Conservation (phyloP, 345 rosid species). For the Arabis alpina region DNA sequence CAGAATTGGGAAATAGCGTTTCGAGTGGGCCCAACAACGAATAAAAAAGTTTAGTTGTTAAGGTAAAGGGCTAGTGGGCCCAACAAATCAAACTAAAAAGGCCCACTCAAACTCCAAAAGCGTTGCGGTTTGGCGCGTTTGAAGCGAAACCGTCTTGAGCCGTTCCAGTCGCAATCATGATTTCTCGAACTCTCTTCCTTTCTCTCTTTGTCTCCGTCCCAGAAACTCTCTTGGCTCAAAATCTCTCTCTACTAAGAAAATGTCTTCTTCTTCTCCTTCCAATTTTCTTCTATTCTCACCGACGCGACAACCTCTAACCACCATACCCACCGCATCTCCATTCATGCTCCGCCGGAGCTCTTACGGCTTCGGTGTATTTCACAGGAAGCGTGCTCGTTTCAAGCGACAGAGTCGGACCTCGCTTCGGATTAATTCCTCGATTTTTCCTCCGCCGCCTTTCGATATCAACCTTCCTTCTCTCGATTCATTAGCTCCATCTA, state of each 20-base stretch:
- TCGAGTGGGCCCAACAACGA: too few species aligned
- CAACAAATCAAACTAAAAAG: too few species aligned
- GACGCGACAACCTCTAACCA: conserved; percentile 13
- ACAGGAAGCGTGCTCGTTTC: conserved; percentile 56
- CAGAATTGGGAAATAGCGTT: too few species aligned
- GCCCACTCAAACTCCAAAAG: too few species aligned
- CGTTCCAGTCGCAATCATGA: conserved; percentile 8
- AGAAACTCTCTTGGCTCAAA: neutral
- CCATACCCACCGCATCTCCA: conserved; percentile 41
- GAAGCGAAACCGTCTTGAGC: too few species aligned
- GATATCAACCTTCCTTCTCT: conserved; percentile 46
- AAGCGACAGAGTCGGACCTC: conserved; percentile 23
- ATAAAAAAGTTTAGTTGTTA: too few species aligned
- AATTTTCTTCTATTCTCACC: conserved; percentile 23
- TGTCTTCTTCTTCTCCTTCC: neutral
- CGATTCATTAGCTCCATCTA: conserved; percentile 53
- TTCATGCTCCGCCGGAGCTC: conserved; percentile 42
- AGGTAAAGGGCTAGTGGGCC: too few species aligned
- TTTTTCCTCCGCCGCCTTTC: conserved; percentile 48
- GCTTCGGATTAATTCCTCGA: conserved; percentile 39
- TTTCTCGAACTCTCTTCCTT: conserved; percentile 20
- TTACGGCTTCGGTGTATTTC: conserved; percentile 48
- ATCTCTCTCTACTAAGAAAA: conserved; percentile 18
- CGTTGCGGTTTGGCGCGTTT: too few species aligned
- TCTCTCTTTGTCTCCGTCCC: neutral